These are phyloP conservation scores for Helianthus annuus DNA, from an alignment of 129 eudicot species.

Conservation along the genomic window DNA sequence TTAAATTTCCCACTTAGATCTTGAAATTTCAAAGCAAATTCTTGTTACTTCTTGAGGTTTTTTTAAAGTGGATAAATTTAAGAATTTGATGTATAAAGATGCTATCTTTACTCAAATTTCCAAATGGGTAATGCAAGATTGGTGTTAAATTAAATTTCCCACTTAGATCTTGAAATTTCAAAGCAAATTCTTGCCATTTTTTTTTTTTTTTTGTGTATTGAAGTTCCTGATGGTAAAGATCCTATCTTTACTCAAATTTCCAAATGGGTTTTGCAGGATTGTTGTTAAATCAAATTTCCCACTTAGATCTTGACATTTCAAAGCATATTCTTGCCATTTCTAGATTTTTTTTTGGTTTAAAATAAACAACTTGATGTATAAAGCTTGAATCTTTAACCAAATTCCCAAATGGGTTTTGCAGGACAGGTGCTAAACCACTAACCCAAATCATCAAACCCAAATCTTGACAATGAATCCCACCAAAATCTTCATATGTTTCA, in stretches of 20 bases:
- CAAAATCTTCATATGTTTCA: constrained; percentile 28
- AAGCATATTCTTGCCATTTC: constrained; percentile 3
- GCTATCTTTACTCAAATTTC: too few species aligned
- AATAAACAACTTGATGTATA: neutral
- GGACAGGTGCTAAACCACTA: constrained; percentile 11
- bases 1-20: too few species aligned
- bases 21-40: too few species aligned
- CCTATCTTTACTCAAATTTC: neutral
- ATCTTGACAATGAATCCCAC: constrained; percentile 31
- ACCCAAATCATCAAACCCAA: neutral
- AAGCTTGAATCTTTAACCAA: neutral
- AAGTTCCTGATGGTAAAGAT: neutral
- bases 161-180: constrained; percentile 20
- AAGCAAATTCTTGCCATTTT: constrained; percentile 3
- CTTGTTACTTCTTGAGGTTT: too few species aligned
- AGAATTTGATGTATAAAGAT: too few species aligned
- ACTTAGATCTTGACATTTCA: constrained; percentile 19
- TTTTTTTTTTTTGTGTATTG: neutral
- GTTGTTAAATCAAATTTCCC: too few species aligned
- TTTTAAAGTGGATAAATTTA: too few species aligned
- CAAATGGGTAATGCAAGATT: too few species aligned
- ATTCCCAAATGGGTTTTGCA: constrained; percentile 28
- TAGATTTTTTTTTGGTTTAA: constrained; percentile 13
- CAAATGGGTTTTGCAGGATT: constrained; percentile 35
- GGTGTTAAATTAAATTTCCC: too few species aligned